These are phyloP conservation scores for Agaricales sp. DNA, from an alignment of 1,284 basidiomycete genomes.

Conservation along the genomic window DNA sequence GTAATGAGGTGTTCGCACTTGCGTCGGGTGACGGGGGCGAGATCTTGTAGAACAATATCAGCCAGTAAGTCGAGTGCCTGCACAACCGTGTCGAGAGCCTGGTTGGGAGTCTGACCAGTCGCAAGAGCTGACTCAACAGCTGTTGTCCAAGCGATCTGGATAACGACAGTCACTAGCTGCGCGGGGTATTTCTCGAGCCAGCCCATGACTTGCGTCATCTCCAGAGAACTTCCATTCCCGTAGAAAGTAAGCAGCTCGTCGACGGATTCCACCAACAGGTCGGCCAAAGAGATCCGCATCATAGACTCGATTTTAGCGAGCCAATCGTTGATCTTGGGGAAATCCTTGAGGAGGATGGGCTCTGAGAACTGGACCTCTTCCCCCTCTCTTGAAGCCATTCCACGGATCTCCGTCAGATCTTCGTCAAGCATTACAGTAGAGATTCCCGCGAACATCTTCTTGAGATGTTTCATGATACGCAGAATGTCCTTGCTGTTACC, in stretches of 20 bases:
- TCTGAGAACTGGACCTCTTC: conserved; percentile 83
- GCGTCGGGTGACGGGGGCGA: conserved; percentile 80
- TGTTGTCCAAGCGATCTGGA: conserved; percentile 91
- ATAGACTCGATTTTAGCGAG: conserved; percentile 85
- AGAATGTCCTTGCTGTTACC: conserved; percentile 99
- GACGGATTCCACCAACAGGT: conserved; percentile 73
- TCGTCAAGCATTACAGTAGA: conserved; percentile 86
- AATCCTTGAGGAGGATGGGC: conserved; percentile 85
- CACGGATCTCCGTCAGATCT: conserved; percentile 77
- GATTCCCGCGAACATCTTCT: conserved; percentile 99
- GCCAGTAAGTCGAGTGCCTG: conserved; percentile 90
- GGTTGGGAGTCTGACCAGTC: conserved; percentile 43
- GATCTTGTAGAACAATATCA: conserved; percentile 89
- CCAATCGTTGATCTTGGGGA: conserved; percentile 99
- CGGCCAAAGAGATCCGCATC: conserved; percentile 90
- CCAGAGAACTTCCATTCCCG: conserved; percentile 44
- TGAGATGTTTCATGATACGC: conserved; percentile 96
- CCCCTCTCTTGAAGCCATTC: conserved; percentile 91
- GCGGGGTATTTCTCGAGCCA: conserved; percentile 96
- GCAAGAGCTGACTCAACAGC: conserved; percentile 74
- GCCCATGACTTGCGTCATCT: conserved; percentile 60
- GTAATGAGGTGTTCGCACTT: conserved; percentile 99
- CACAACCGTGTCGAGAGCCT: conserved; percentile 66
- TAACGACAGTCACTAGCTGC: conserved; percentile 88
- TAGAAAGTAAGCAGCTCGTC: conserved; percentile 77